Evolutionary conservation across 2,329 filamentous ascomycete genomes (phyloP), one percentile per base, ranked within the genome.

Genomic region (Trichoderma sp.): DNA sequence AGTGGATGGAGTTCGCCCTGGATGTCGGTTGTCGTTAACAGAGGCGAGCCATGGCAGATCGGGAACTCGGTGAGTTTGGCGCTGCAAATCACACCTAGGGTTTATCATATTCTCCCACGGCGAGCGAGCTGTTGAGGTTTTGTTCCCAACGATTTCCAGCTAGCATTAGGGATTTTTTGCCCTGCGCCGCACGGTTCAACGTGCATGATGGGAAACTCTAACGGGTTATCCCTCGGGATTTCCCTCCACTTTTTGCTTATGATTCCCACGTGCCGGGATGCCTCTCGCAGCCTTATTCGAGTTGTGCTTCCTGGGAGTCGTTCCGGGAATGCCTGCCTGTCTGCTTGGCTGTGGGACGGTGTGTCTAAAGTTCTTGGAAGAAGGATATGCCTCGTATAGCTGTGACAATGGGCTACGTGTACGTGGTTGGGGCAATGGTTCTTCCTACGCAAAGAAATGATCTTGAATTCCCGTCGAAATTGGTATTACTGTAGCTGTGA

Each of bases 101-200:
- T 34, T 43, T 18, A 39, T 5, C 47, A 39, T 30, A 34, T n/a
- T 47, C 26, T 51, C n/a, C 21, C n/a, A 60, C 14, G 6, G 34
- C 3, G 34, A 24, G 6, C 24, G 32, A 57, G 51, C 34, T 36
- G n/a, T 26, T 24, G n/a, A 36, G 34, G 15, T 24, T 32, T 60
- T 5, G 26, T 28, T 60, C 66, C 36, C 53, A 28, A 30, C 14
- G 34, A 6, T 12, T 26, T 26, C 47, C 56, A 51, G 56, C 66
- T 61, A 14, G 34, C 15, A 12, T 21, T 21, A 47, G 18, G 51
- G 36, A 47, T 26, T 58, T 26, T 26, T 43, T 4, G 24, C 56
- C 36, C 30, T 66, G 8, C 63, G 4, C 53, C 39, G 66, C 66
- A 69, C 66, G 56, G 66, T 47, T 61, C 36, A 70, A 32, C 66